Evolutionary conservation across 2,329 filamentous ascomycete species (phyloP).

Genomic region (Aschersonia sp.): DNA sequence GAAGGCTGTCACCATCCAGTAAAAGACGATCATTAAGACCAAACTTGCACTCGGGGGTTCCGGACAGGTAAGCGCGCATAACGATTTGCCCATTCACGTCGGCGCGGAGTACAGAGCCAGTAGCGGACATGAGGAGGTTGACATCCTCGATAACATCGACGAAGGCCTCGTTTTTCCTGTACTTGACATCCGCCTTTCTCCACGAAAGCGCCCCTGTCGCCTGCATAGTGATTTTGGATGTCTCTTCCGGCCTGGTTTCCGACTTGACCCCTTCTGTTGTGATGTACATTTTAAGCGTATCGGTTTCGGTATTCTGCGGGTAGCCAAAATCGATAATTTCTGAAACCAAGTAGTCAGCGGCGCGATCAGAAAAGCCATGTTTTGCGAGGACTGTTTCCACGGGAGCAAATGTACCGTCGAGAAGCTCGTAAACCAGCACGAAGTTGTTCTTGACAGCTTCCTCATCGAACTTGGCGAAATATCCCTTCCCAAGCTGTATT

Average conservation of each 20-base stretch:
- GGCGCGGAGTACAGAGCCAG: constrained; percentile 82
- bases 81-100: constrained; percentile 96
- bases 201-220: constrained; percentile 93
- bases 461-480: constrained; percentile 98
- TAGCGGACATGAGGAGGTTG: constrained; percentile 97
- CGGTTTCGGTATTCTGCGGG: constrained; percentile 96
- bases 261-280: constrained; percentile 98
- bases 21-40: constrained; percentile 91
- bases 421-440: constrained; percentile 90
- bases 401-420: constrained; percentile 53
- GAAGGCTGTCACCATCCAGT: constrained; percentile 61
- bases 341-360: constrained; percentile 17
- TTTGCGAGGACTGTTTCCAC: background rate
- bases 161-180: constrained; percentile 98
- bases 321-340: constrained; percentile 99
- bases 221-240: constrained; percentile 97
- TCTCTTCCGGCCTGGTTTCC: constrained; percentile 73
- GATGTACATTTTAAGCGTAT: constrained; percentile 99
- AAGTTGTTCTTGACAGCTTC: constrained; percentile 99
- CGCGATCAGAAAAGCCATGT: background rate
- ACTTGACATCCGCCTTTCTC: constrained; percentile 95
- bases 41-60: constrained; percentile 97
- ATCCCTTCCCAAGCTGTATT: constrained; percentile 79
- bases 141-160: constrained; percentile 99
- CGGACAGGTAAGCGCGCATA: constrained; percentile 94